These are phyloP conservation scores for Purshia tridentata DNA, from an alignment of 306 rosid genomes.

Conservation along the genomic window DNA sequence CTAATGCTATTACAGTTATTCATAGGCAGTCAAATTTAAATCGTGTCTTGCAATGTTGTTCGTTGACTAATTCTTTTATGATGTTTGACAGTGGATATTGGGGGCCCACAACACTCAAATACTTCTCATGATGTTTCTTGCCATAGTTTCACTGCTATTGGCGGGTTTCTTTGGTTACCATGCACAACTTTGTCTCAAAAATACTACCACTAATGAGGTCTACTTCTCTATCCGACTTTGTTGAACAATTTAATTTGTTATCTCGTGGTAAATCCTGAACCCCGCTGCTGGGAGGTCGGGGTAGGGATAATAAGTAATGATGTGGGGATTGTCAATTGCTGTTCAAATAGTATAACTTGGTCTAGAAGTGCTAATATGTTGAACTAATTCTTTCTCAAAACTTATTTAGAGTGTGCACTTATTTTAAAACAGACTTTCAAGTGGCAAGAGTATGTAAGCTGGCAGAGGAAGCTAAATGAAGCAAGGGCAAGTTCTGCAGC, in stretches of 20 bases:
- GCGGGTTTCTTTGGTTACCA: conserved; percentile 89
- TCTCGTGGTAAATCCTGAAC: conserved; percentile 4
- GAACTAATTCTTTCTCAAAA: neutral
- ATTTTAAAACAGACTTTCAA: conserved; percentile 67
- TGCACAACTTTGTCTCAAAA: conserved; percentile 80
- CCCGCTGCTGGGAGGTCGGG: neutral
- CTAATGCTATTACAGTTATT: neutral
- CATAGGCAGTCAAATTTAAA: too few species aligned
- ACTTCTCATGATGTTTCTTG: conserved; percentile 78
- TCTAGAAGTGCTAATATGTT: neutral
- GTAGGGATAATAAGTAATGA: neutral
- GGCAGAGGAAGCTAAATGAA: conserved; percentile 75
- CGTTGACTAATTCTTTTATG: conserved; percentile 22
- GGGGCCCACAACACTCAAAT: conserved; percentile 84
- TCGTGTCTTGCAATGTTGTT: neutral
- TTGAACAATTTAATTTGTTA: conserved; percentile 10
- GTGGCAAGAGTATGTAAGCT: conserved; percentile 80
- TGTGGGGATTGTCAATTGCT: neutral
- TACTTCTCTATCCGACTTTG: conserved; percentile 25
- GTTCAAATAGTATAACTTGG: neutral
- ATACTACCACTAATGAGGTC: conserved; percentile 97
- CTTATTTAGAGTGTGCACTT: neutral
- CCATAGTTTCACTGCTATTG: conserved; percentile 64
- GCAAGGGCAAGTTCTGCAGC: conserved; percentile 67
- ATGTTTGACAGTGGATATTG: conserved; percentile 70